A percentile compares a stretch with the other conserved stretches of the same genome.
These are phyloP conservation scores for Maudiozyma bulderi DNA, from an alignment of 805 yeast genomes.

Conservation along the genomic window DNA sequence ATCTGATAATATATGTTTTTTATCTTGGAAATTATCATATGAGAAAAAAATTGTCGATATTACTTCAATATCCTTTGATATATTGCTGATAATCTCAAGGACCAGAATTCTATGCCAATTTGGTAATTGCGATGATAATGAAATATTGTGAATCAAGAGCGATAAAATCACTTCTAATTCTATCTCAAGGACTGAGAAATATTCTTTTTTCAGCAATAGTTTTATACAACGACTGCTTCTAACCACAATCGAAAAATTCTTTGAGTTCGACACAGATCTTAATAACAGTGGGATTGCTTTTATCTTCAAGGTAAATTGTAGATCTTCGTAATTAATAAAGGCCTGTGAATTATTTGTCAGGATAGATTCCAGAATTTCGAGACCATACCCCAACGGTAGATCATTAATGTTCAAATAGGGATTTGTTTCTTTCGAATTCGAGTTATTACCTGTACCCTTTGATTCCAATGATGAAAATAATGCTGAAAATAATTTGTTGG, in stretches of 20 bases:
- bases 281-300: conserved; percentile 69
- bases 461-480: conserved; percentile 44
- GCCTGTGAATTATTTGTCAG: conserved; percentile 50
- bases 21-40: conserved; percentile 50
- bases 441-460: not conserved
- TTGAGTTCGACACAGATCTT: conserved; percentile 47
- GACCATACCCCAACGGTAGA: conserved; percentile 55
- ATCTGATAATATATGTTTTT: conserved; percentile 52
- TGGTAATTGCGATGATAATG: conserved; percentile 44
- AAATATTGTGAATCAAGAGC: conserved; percentile 60
- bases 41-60: conserved; percentile 45
- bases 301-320: conserved; percentile 55
- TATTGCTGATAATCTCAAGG: conserved; percentile 57
- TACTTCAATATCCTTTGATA: conserved; percentile 47
- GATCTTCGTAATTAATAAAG: conserved; percentile 52
- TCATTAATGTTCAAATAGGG: conserved; percentile 41
- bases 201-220: conserved; percentile 48
- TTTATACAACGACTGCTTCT: conserved; percentile 66
- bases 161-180: conserved; percentile 80
- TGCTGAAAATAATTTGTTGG: conserved; percentile 60
- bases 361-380: conserved; percentile 77
- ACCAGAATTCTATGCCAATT: conserved; percentile 69
- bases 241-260: conserved; percentile 55
- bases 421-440: conserved; percentile 2
- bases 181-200: conserved; percentile 50